A percentile compares a stretch with the other conserved stretches of the same genome.
Evolutionary conservation across 805 yeast species (phyloP).

Genomic region (Sugiyamaella valdiviana): DNA sequence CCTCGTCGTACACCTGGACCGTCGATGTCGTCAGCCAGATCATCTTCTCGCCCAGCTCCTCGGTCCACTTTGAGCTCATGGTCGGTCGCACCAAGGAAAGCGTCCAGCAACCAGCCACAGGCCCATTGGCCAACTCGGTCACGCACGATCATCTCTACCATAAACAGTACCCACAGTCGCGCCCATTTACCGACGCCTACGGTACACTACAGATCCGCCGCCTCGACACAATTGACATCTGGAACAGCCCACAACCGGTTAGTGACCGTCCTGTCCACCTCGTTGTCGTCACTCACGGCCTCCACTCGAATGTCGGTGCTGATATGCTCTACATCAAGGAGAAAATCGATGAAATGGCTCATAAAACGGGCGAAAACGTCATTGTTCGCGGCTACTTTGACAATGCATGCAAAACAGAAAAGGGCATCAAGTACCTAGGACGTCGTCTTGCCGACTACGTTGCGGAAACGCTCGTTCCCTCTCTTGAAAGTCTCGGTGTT

Average conservation of each 20-base stretch:
- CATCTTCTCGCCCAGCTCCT: slow-evolving; percentile 62
- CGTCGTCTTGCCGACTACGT: slow-evolving; percentile 71
- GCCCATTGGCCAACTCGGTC: slow-evolving; percentile 1
- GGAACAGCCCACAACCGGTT: slow-evolving; percentile 61
- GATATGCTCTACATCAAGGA: slow-evolving; percentile 89
- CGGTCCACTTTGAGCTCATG: slow-evolving; percentile 58
- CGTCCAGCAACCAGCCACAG: slow-evolving; percentile 10
- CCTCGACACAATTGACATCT: slow-evolving; percentile 59
- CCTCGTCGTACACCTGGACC: slow-evolving; percentile 55
- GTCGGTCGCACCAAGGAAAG: slow-evolving; percentile 37
- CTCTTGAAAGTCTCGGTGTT: slow-evolving; percentile 26
- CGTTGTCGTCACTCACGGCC: slow-evolving; percentile 83
- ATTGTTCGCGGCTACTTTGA: slow-evolving; percentile 78
- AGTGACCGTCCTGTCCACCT: slow-evolving; percentile 63
- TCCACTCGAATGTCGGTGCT: slow-evolving; percentile 83
- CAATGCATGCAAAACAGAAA: slow-evolving; percentile 81
- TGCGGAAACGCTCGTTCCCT: slow-evolving; percentile 46
- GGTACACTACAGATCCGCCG: slow-evolving; percentile 29
- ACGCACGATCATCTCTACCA: neutral
- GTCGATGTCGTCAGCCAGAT: slow-evolving; percentile 79
- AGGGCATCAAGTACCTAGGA: slow-evolving; percentile 83
- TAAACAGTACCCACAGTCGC: neutral
- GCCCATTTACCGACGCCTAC: neutral
- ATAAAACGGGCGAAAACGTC: slow-evolving; percentile 49
- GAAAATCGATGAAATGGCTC: slow-evolving; percentile 50